These are phyloP conservation scores for Penicillium sp. DNA, from an alignment of 2,329 filamentous ascomycete species.

Conservation along the genomic window DNA sequence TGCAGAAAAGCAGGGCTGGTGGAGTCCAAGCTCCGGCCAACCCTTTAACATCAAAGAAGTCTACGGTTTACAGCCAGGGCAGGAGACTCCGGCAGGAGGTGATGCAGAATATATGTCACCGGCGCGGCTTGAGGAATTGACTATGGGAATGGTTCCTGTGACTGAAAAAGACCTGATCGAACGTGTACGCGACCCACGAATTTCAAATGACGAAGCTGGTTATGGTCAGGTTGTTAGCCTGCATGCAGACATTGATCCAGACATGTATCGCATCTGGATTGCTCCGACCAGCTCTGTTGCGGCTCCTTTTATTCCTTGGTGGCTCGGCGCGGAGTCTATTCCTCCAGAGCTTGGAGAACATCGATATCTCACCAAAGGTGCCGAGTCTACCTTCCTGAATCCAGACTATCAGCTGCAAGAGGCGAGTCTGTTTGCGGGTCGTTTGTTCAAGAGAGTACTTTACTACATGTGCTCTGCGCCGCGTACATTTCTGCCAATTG, in stretches of 20 bases:
- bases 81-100: not conserved
- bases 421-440: not conserved
- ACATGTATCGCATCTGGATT: slow-evolving; percentile 1
- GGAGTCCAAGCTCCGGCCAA: not conserved
- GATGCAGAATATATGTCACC: not conserved
- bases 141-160: not conserved
- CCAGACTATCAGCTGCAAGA: not conserved
- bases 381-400: not conserved
- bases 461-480: not conserved
- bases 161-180: not conserved
- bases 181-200: not conserved
- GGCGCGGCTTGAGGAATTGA: not conserved
- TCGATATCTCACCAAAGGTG: not conserved
- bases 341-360: not conserved
- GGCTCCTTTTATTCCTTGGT: not conserved
- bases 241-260: not conserved
- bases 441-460: not conserved
- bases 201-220: not conserved
- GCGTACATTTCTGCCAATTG: not conserved
- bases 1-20: not conserved
- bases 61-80: not conserved
- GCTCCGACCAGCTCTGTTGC: not conserved
- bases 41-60: not conserved
- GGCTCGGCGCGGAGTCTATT: not conserved
- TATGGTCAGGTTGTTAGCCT: not conserved